Evolutionary conservation across 2,329 filamentous ascomycete species (phyloP).

Genomic region (Aspergillus jensenii): DNA sequence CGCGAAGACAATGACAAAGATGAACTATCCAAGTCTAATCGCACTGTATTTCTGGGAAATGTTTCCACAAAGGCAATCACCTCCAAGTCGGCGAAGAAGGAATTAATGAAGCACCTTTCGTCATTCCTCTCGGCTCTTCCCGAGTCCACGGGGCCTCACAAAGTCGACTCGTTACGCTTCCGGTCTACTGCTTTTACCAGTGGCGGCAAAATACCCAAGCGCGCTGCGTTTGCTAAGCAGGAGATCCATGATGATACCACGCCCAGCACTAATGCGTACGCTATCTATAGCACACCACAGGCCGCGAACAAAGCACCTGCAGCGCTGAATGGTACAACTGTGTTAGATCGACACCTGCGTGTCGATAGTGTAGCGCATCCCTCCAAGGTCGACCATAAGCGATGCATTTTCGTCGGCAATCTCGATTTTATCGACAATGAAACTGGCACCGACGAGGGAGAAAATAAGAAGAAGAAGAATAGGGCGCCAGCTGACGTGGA

Average conservation of each 20-base stretch:
- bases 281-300: constrained; percentile 73
- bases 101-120: constrained; percentile 72
- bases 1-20: constrained; percentile 36
- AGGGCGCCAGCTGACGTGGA: constrained; percentile 79
- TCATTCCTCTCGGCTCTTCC: constrained; percentile 65
- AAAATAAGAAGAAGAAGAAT: constrained; percentile 72
- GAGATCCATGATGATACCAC: constrained; percentile 89
- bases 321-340: constrained; percentile 76
- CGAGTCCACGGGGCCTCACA: constrained; percentile 58
- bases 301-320: constrained; percentile 75
- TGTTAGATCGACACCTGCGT: constrained; percentile 84
- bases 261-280: constrained; percentile 91
- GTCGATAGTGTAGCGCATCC: constrained; percentile 92
- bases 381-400: constrained; percentile 74
- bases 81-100: constrained; percentile 77
- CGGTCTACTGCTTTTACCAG: constrained; percentile 85
- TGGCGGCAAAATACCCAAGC: constrained; percentile 72
- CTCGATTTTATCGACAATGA: constrained; percentile 95
- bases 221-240: constrained; percentile 90
- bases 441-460: constrained; percentile 61
- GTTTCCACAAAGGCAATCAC: constrained; percentile 80
- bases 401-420: constrained; percentile 95
- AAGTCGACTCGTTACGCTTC: constrained; percentile 89
- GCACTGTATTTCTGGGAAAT: constrained; percentile 92
- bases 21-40: constrained; percentile 79